Evolutionary conservation across 2,329 filamentous ascomycete genomes (phyloP), one percentile per base, ranked within the genome.

Genomic region (Diaporthe helianthi): DNA sequence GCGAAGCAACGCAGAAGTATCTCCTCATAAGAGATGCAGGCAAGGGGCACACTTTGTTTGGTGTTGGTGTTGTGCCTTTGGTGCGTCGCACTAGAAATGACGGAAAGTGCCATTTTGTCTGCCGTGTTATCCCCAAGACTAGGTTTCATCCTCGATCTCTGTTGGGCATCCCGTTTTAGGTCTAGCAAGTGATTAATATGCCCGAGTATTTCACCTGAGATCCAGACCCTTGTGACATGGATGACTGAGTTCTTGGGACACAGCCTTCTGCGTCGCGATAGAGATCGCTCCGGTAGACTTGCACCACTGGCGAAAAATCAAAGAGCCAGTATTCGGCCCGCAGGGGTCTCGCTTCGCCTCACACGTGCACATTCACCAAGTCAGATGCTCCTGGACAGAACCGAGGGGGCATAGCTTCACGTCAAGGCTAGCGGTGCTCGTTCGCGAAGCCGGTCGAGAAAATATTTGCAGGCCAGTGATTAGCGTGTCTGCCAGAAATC

Each of bases 21-120:
- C 44, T 51, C n/a, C 51, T 67, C 44, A 49, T 58, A 52, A 55
- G 51, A 67, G n/a, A 58, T 67, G 65, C 65, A 67, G 65, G 52
- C 53, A 67, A 55, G 65, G 63, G 65, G 49, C 41, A 38, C 58
- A 7, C 41, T 9, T 49, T n/a, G 26, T 17, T 17, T 29, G 55
- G 41, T 22, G 44, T 12, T 63, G 58, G 44, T 49, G 41, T 33
- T 61, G 17, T 13, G 15, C 10, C 44, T 17, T 29, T 60, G 58
- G 58, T 63, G 58, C 26, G 58, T 63, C 44, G 58, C 58, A 63
- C 58, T 3, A 44, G 17, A 5, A 4, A 7, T 4, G 4, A 63
- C 58, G 58, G 58, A 36, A 49, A 31, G 26, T 58, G 52, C 65
- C 65, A 67, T 44, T 67, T 38, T 58, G 29, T 69, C 55, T 64